Evolutionary conservation across 106 monocot genomes (phyloP).

Genomic region (Narthecium ossifragum): DNA sequence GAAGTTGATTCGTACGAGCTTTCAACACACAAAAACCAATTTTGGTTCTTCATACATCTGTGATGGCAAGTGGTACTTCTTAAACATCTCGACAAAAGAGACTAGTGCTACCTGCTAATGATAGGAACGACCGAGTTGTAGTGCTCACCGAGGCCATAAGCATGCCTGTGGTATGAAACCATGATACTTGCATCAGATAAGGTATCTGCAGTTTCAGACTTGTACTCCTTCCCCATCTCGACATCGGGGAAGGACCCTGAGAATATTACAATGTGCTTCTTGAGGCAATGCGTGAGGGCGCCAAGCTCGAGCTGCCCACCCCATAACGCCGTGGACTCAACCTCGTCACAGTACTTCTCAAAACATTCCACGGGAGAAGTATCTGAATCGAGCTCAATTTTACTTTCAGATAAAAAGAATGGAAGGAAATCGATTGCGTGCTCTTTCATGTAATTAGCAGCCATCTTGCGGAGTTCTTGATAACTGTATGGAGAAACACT

Average conservation of each 20-base stretch:
- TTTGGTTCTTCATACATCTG: too few species aligned
- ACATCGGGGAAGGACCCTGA: slow-evolving; percentile 72
- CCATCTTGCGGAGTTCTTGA: slow-evolving; percentile 52
- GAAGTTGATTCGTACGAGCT: too few species aligned
- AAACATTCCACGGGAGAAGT: slow-evolving; percentile 26
- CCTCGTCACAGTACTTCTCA: slow-evolving; percentile 52
- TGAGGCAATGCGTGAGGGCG: slow-evolving; percentile 56
- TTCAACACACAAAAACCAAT: too few species aligned
- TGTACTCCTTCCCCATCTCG: slow-evolving; percentile 83
- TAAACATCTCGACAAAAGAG: too few species aligned
- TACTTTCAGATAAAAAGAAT: slow-evolving; percentile 51
- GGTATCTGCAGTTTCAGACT: slow-evolving; percentile 11
- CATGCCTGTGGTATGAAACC: slow-evolving; percentile 71
- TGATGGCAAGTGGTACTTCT: too few species aligned
- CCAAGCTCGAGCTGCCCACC: slow-evolving; percentile 78
- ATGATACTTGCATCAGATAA: slow-evolving; percentile 29
- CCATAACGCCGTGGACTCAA: slow-evolving; percentile 59
- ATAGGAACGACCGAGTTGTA: slow-evolving; percentile 61
- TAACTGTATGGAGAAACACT: slow-evolving; percentile 20
- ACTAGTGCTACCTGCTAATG: background rate
- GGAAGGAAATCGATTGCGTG: slow-evolving; percentile 49
- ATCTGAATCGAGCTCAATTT: slow-evolving; percentile 26
- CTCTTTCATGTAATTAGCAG: slow-evolving; percentile 57
- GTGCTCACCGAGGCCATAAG: slow-evolving; percentile 81
- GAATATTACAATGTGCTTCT: slow-evolving; percentile 57